Conservation (phyloP, 1,139 yeast species). For the Hansenula lynferdii region DNA sequence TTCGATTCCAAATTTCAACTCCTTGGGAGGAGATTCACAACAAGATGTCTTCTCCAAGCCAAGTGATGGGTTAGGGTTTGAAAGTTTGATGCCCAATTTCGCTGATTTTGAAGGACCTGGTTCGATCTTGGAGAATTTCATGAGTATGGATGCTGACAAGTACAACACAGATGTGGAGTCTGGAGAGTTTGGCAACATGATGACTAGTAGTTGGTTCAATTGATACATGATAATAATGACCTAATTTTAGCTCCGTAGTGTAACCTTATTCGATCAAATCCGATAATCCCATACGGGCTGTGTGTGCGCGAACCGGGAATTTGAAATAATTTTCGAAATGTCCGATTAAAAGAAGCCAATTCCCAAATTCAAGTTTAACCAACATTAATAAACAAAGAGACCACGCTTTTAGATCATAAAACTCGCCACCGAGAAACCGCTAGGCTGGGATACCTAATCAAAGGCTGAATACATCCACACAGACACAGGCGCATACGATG, state of each 20-base stretch:
- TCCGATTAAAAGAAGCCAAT: not conserved
- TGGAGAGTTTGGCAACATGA: not conserved
- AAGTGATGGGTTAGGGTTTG: not conserved
- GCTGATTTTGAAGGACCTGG: not conserved
- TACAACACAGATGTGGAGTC: not conserved
- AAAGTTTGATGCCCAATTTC: not conserved
- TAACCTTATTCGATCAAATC: not conserved
- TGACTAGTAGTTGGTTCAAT: conserved; percentile 1
- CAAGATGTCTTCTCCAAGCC: not conserved
- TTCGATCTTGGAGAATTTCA: not conserved
- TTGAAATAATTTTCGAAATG: not conserved
- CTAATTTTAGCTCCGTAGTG: not conserved
- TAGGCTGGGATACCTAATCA: no score
- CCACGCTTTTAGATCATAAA: not conserved
- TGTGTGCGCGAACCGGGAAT: not conserved
- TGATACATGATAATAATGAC: not conserved
- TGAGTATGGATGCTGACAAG: not conserved
- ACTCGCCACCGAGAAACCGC: no score
- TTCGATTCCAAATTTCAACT: not conserved
- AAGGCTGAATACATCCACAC: no score
- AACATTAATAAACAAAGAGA: not conserved
- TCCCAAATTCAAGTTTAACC: not conserved
- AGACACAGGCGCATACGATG: no score
- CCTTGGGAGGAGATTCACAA: no score
- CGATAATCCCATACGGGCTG: not conserved